Evolutionary conservation across 148 eudicot species (phyloP), one percentile per base, ranked within the genome.

Genomic region (Rhododendron ovatum): DNA sequence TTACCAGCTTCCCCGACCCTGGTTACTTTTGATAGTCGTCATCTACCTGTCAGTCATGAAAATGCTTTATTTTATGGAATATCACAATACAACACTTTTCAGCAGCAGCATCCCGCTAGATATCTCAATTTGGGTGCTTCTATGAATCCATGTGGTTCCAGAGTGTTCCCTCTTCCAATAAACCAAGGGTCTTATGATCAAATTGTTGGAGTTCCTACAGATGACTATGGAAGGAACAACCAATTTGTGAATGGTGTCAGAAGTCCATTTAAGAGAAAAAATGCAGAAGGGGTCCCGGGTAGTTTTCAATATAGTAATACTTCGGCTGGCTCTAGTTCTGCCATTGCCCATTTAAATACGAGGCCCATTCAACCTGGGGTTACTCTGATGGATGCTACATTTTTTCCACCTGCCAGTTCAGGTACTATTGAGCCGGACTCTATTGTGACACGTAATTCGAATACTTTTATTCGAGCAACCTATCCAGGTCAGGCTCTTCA

Each of bases 251-350:
- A 95, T 84, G 93, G 88, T 83, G 76, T 87, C 33, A 82, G 93
- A 89, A 93, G 90, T 80, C 73, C 90, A 30, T 92, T 89, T 87
- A 96, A 96, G 92, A 88, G 95, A 88, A 96, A 96, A 87, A 91
- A 84, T 76, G 89, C 93, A 33, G 99, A 94, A 86, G 90, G 92
- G 33, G 74, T 89, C 81, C 88, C 89, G 1, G 88, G 88, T 78
- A 91, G 86, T 87, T 77, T 69, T 86, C 93, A 89, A 41, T 91
- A 91, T 82, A 86, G 85, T 69, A 89, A 91, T 87, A 82, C 88
- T 67, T 85, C 90, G 35, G 93, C 92, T 14, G 95, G 95, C 75
- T 91, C 98, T 65, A 93, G 97, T 88, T 92, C 93, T 87, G 89
- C 95, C 53, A 86, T 88, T 88, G 86, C 91, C 45, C 90, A 92